Conservation (phyloP, 306 rosid species). For the Gynostemma pentaphyllum region DNA sequence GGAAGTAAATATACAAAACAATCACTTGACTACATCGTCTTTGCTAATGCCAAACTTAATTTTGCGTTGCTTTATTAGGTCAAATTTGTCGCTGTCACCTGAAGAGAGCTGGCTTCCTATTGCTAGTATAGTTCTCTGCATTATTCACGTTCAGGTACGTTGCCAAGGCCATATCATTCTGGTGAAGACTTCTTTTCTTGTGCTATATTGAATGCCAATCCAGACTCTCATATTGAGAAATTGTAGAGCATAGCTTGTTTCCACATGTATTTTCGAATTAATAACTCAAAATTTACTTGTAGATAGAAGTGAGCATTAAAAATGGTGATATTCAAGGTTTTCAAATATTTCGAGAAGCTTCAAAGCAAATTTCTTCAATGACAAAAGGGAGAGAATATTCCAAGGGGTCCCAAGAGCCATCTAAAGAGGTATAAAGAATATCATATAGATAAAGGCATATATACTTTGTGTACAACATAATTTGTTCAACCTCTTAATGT, state of each 20-base stretch:
- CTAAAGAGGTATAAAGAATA: constrained; percentile 31
- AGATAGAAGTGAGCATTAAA: constrained; percentile 77
- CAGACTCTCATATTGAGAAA: neutral
- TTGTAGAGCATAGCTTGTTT: neutral
- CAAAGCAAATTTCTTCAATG: constrained; percentile 24
- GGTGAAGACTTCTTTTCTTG: neutral
- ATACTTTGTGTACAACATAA: neutral
- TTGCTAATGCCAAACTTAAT: neutral
- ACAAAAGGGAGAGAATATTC: constrained; percentile 15
- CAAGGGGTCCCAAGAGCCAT: constrained; percentile 23
- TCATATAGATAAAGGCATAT: neutral
- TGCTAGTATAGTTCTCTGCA: constrained; percentile 75
- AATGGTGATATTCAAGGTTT: constrained; percentile 81
- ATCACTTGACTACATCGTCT: neutral
- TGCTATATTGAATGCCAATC: neutral
- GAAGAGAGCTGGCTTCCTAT: constrained; percentile 96
- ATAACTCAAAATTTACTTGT: constrained; percentile 2
- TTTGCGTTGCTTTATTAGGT: constrained; percentile 22
- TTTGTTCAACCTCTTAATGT: neutral
- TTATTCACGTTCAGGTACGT: constrained; percentile 72
- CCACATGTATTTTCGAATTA: neutral
- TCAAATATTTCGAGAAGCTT: constrained; percentile 39
- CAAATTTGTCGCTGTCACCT: constrained; percentile 68
- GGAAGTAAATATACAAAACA: neutral
- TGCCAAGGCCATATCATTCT: neutral